A percentile compares a stretch with the other conserved stretches of the same genome.
phyloP scores from a whole-genome alignment of 805 yeast genomes.

The Priceomyces melissophilus region DNA sequence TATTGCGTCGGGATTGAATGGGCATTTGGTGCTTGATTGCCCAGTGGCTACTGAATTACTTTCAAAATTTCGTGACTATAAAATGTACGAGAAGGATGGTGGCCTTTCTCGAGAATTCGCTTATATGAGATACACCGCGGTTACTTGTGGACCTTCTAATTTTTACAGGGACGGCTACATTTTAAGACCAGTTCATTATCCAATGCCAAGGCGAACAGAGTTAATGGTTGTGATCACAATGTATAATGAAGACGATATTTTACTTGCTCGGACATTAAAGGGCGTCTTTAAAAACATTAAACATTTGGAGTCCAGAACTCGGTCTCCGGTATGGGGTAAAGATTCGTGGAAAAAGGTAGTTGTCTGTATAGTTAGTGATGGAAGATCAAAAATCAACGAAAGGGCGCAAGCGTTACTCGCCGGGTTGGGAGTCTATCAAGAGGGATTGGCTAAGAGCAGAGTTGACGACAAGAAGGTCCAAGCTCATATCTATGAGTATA shows the following conservation, averaged over 20 bases:
- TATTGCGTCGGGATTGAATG: constrained; percentile 36
- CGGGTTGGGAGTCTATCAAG: constrained; percentile 64
- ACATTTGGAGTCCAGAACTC: constrained; percentile 47
- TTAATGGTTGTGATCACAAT: constrained; percentile 60
- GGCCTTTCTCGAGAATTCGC: constrained; percentile 53
- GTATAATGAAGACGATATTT: constrained; percentile 64
- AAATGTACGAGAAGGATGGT: constrained; percentile 30
- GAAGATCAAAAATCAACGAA: constrained; percentile 62
- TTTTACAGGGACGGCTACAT: constrained; percentile 54
- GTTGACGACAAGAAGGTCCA: constrained; percentile 59
- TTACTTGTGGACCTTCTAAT: constrained; percentile 67
- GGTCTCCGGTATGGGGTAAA: constrained; percentile 47
- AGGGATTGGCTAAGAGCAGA: constrained; percentile 58
- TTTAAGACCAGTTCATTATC: constrained; percentile 54
- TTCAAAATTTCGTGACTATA: constrained; percentile 39
- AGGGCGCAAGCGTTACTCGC: constrained; percentile 61
- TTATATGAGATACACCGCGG: constrained; percentile 61
- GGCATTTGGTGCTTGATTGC: constrained; percentile 45
- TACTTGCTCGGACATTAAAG: constrained; percentile 58
- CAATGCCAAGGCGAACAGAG: constrained; percentile 53
- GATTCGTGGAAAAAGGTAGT: constrained; percentile 60
- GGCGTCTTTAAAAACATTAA: constrained; percentile 64
- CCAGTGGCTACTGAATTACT: constrained; percentile 44
- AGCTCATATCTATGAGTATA: constrained; percentile 65
- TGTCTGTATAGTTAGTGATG: constrained; percentile 62